These are phyloP conservation scores for Chlorella ohadii DNA, from an alignment of 139 green algal genomes.

Conservation along the genomic window DNA sequence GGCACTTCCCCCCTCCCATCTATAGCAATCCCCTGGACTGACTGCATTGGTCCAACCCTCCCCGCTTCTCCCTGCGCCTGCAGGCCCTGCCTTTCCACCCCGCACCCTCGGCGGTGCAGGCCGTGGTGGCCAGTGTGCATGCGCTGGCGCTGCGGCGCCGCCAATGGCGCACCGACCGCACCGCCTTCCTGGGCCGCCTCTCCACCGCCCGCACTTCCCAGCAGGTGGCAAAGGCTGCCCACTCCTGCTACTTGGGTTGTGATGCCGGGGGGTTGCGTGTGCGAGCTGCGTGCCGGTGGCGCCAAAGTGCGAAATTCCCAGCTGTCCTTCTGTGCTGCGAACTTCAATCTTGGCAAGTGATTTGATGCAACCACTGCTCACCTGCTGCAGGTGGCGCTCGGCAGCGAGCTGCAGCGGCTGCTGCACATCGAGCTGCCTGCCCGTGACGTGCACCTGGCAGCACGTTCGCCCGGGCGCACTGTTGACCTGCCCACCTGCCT, in stretches of 20 bases:
- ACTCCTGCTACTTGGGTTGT: no score
- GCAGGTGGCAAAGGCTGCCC: not conserved
- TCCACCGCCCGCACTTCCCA: constrained; percentile 21
- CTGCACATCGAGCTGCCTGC: constrained; percentile 11
- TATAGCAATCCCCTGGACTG: no score
- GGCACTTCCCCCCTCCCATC: no score
- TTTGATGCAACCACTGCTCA: no score
- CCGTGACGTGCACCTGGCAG: not conserved
- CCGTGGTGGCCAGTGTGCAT: constrained; percentile 35
- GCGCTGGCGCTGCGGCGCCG: constrained; percentile 15
- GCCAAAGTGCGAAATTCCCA: no score
- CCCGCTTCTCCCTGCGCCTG: no score
- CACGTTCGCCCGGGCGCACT: constrained; percentile 13
- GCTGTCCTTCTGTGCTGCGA: no score
- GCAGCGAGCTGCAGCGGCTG: constrained; percentile 41
- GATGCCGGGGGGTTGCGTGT: no score
- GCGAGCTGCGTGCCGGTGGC: no score
- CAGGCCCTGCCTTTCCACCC: constrained; percentile 15
- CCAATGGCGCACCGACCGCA: constrained; percentile 39
- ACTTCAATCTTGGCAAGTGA: no score
- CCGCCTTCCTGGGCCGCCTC: constrained; percentile 34
- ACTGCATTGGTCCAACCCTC: no score
- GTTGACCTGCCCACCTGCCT: constrained; percentile 4
- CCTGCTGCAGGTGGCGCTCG: constrained; percentile 35
- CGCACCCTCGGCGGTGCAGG: not conserved